phyloP scores from a whole-genome alignment of 1,284 basidiomycete genomes.

The Austroboletus niveus region DNA sequence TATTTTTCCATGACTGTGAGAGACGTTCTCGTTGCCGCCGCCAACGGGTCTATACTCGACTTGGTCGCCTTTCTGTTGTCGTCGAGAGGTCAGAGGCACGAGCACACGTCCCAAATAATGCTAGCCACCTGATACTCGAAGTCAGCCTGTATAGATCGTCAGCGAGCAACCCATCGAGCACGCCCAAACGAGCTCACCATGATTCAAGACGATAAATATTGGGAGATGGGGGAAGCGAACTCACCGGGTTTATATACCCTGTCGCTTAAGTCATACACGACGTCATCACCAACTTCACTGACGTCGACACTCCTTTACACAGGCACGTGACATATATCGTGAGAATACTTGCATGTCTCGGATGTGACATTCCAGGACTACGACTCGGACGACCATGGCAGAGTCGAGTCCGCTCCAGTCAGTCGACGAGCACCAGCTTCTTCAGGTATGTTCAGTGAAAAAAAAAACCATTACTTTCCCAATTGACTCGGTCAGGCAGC shows the following conservation, averaged over 20 bases:
- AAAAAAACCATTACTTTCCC: no score
- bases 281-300: conserved; percentile 13
- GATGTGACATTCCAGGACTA: not conserved
- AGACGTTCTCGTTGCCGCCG: conserved; percentile 38
- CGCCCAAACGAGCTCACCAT: conserved; percentile 9
- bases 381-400: conserved; percentile 12
- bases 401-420: conserved; percentile 24
- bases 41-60: conserved; percentile 47
- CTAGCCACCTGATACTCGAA: conserved; percentile 20
- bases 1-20: conserved; percentile 39
- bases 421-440: conserved; percentile 23
- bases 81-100: conserved; percentile 5
- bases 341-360: not conserved
- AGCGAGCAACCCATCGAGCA: not conserved
- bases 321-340: conserved; percentile 13
- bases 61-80: conserved; percentile 37
- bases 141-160: conserved; percentile 17
- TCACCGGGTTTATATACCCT: not conserved
- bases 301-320: conserved; percentile 17
- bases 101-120: not conserved
- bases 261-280: conserved; percentile 13
- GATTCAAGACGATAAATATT: not conserved
- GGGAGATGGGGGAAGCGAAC: not conserved
- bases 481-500: conserved; percentile 18
- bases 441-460: conserved; percentile 18